phyloP scores from a whole-genome alignment of 208 protist species.

The Porcisia deanei region DNA sequence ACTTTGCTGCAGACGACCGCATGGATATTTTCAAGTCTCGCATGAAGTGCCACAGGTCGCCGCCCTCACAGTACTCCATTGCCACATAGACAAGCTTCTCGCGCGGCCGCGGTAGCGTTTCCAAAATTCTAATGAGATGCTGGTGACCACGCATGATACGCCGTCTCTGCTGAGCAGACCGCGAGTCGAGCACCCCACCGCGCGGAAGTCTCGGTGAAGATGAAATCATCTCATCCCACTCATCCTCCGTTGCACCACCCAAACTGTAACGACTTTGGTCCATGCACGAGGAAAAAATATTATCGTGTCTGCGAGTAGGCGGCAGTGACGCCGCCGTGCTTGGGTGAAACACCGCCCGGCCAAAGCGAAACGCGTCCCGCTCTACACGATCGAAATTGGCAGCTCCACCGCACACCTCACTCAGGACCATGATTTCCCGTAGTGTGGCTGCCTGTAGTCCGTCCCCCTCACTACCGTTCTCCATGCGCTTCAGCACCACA shows the following conservation, averaged over 20 bases:
- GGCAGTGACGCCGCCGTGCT: not conserved
- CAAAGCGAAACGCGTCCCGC: constrained; percentile 19
- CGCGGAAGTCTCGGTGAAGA: not conserved
- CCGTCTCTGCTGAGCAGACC: constrained; percentile 6
- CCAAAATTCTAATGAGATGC: constrained; percentile 90
- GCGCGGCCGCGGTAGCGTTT: constrained; percentile 92
- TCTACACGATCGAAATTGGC: constrained; percentile 16
- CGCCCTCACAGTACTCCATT: constrained; percentile 95
- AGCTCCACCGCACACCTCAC: constrained; percentile 77
- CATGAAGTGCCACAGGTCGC: constrained; percentile 96
- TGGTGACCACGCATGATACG: constrained; percentile 25
- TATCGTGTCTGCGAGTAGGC: not conserved
- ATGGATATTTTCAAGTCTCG: constrained; percentile 24
- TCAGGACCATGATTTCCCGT: constrained; percentile 90
- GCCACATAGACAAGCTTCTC: constrained; percentile 91
- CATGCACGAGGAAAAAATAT: not conserved
- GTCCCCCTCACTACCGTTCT: constrained; percentile 68
- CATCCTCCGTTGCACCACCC: not conserved
- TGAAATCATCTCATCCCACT: constrained; percentile 15
- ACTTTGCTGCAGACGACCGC: constrained; percentile 18
- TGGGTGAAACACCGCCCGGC: constrained; percentile 13
- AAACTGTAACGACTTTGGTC: constrained; percentile 8
- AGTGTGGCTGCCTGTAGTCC: constrained; percentile 87
- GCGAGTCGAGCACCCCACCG: constrained; percentile 7
- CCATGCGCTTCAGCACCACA: constrained; percentile 85